phyloP scores from a whole-genome alignment of 1,139 yeast genomes.

The Pichia sp. region DNA sequence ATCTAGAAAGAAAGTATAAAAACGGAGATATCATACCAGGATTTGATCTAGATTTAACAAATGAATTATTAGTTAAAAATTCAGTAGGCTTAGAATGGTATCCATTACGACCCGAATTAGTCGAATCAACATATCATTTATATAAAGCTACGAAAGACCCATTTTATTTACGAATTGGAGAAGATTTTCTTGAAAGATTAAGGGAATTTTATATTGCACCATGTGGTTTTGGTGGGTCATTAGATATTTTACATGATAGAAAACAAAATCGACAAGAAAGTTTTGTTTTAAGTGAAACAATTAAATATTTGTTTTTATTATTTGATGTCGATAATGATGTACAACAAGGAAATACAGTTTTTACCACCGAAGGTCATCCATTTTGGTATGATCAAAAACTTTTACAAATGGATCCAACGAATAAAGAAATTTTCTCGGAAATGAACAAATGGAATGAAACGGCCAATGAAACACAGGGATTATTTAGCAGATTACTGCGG shows the following conservation, averaged over 20 bases:
- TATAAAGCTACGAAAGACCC: constrained; percentile 87
- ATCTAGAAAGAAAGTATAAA: constrained; percentile 12
- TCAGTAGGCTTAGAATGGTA: constrained; percentile 74
- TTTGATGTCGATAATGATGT: constrained; percentile 49
- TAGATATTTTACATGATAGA: constrained; percentile 58
- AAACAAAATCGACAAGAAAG: constrained; percentile 84
- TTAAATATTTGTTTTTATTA: constrained; percentile 73
- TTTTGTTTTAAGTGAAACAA: constrained; percentile 80
- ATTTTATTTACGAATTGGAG: constrained; percentile 70
- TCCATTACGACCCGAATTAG: constrained; percentile 85
- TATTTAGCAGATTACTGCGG: constrained; percentile 4
- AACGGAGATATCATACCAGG: constrained; percentile 20
- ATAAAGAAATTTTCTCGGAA: not conserved
- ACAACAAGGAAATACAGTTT: constrained; percentile 50
- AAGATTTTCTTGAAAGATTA: constrained; percentile 50
- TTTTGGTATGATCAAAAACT: constrained; percentile 50
- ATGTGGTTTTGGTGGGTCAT: constrained; percentile 83
- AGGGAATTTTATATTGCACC: constrained; percentile 45
- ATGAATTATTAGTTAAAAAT: constrained; percentile 21
- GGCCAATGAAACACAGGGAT: not conserved
- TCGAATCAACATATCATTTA: constrained; percentile 80
- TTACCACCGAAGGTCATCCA: constrained; percentile 94
- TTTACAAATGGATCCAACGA: constrained; percentile 3
- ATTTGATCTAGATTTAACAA: constrained; percentile 18
- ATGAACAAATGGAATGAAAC: constrained; percentile 6